These are phyloP conservation scores for Paraurostyla sp. DNA, from an alignment of 73 alveolate species.

Conservation along the genomic window DNA sequence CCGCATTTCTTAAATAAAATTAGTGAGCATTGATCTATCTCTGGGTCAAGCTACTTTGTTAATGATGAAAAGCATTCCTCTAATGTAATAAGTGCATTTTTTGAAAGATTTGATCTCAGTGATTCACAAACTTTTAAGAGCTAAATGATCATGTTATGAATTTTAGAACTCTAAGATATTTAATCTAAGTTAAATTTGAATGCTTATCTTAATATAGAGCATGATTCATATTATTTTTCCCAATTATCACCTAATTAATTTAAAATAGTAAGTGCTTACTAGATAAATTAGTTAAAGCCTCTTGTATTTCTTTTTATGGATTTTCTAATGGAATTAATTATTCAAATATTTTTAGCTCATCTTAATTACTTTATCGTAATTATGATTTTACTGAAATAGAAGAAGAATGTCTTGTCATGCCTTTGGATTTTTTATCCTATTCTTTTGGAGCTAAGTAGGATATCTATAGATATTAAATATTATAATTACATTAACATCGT, in stretches of 20 bases:
- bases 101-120: constrained; percentile 23
- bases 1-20: background rate
- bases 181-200: background rate
- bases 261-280: background rate
- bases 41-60: background rate
- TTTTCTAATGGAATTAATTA: background rate
- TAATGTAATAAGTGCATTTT: background rate
- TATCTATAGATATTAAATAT: too few species aligned
- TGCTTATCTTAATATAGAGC: background rate
- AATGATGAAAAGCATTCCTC: background rate
- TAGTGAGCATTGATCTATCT: background rate
- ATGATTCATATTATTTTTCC: constrained; percentile 34
- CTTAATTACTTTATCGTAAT: too few species aligned
- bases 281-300: background rate
- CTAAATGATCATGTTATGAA: background rate
- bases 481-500: too few species aligned
- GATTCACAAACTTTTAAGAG: constrained; percentile 36
- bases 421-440: too few species aligned
- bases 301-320: constrained; percentile 6
- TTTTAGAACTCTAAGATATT: background rate
- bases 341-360: background rate
- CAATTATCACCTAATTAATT: constrained; percentile 20
- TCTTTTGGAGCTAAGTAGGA: too few species aligned
- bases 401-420: too few species aligned
- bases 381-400: too few species aligned